These are phyloP conservation scores for Tetracentron sinense DNA, from an alignment of 164 flowering plant genomes.

Conservation along the genomic window DNA sequence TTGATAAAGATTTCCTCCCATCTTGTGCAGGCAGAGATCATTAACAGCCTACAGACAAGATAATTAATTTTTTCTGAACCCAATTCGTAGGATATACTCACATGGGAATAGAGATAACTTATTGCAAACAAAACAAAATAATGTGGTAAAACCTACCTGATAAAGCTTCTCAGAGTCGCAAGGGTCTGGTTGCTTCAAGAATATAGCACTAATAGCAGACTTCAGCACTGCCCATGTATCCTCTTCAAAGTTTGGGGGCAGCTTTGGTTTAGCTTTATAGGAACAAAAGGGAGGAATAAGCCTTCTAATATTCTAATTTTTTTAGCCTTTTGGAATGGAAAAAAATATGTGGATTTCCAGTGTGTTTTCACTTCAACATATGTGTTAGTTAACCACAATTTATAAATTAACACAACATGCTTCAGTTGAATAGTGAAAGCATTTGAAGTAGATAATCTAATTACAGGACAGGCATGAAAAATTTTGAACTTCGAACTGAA, in stretches of 20 bases:
- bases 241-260: constrained; percentile 90
- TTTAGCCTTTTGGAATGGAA: neutral
- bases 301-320: neutral
- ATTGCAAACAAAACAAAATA: too few relatives aligned
- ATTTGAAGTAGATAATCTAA: neutral
- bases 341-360: neutral
- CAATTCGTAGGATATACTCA: neutral
- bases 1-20: constrained; percentile 91
- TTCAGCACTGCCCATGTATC: constrained; percentile 88
- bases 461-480: neutral
- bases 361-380: neutral
- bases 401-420: neutral
- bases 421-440: neutral
- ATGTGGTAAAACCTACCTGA: constrained; percentile 43
- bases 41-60: constrained; percentile 66
- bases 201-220: constrained; percentile 88
- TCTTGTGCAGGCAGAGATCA: constrained; percentile 86
- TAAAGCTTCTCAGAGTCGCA: constrained; percentile 87
- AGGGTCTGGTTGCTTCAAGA: constrained; percentile 80
- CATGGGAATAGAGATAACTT: neutral
- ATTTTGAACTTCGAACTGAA: too few relatives aligned
- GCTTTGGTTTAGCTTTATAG: constrained; percentile 69
- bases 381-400: neutral
- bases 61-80: neutral
- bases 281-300: constrained; percentile 10